Evolutionary conservation across 805 yeast species (phyloP).

Genomic region (Candida pseudoglaebosa): DNA sequence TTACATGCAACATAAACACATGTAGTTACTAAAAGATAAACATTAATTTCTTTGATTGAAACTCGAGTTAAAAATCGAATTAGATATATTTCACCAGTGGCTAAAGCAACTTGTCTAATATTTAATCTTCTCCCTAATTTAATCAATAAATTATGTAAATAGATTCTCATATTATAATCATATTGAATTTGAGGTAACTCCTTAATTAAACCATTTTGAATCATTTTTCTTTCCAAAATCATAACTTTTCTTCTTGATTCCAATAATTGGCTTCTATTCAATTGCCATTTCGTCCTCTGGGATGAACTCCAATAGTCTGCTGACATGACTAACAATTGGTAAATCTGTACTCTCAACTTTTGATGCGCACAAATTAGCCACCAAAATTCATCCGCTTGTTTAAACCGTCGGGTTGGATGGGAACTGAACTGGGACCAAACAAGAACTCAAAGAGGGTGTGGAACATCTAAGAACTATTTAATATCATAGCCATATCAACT

Average conservation of each 20-base stretch:
- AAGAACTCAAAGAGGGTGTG: too few species aligned
- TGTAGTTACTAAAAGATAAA: conserved; percentile 77
- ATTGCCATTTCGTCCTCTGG: conserved; percentile 79
- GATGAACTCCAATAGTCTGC: conserved; percentile 88
- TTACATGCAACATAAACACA: conserved; percentile 88
- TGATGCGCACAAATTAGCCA: not conserved
- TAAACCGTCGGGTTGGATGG: not conserved
- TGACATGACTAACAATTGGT: conserved; percentile 43
- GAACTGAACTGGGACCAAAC: too few species aligned
- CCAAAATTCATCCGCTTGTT: not conserved
- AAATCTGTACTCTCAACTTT: not conserved
- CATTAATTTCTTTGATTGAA: conserved; percentile 74
- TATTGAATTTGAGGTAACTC: conserved; percentile 44
- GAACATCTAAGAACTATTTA: too few species aligned
- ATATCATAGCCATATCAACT: too few species aligned
- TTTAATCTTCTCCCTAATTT: conserved; percentile 75
- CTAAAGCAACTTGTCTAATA: conserved; percentile 76
- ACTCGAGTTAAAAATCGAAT: conserved; percentile 73
- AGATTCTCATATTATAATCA: conserved; percentile 69
- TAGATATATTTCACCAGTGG: conserved; percentile 85
- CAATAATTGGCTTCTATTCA: conserved; percentile 56
- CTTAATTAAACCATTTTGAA: conserved; percentile 39
- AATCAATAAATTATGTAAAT: conserved; percentile 68
- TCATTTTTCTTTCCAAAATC: conserved; percentile 39
- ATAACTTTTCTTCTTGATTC: conserved; percentile 41